Conservation (phyloP, 2,329 filamentous ascomycete genomes). For the Cyanodermella asteris region DNA sequence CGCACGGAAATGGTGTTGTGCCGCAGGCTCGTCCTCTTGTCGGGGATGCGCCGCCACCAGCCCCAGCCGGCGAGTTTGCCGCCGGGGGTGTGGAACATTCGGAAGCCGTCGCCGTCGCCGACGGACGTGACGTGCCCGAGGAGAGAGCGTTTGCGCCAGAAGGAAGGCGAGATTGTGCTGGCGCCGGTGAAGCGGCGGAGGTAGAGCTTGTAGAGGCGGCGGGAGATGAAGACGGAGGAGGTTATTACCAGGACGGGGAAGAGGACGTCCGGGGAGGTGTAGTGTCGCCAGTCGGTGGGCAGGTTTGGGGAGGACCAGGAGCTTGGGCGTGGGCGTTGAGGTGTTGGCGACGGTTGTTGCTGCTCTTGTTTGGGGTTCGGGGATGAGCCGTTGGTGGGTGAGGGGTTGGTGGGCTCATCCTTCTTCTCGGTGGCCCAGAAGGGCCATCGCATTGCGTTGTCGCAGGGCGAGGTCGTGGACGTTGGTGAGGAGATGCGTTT, state of each 20-base stretch:
- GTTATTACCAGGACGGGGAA: slow-evolving; percentile 11
- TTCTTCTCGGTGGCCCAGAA: too few species aligned
- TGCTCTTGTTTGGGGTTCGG: slow-evolving; percentile 11
- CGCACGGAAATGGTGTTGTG: slow-evolving; percentile 71
- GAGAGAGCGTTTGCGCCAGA: slow-evolving; percentile 54
- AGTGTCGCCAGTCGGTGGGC: slow-evolving; percentile 9
- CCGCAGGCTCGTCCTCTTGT: slow-evolving; percentile 43
- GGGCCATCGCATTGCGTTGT: too few species aligned
- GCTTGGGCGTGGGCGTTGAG: too few species aligned
- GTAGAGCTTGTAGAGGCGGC: slow-evolving; percentile 24
- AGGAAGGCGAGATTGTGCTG: slow-evolving; percentile 48
- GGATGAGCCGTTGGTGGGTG: slow-evolving; percentile 3
- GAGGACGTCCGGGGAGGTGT: slow-evolving; percentile 11
- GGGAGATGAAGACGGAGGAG: slow-evolving; percentile 8
- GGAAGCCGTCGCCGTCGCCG: slow-evolving; percentile 90
- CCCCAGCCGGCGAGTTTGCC: slow-evolving; percentile 74
- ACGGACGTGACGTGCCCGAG: slow-evolving; percentile 81
- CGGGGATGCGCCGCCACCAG: slow-evolving; percentile 58
- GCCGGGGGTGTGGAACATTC: slow-evolving; percentile 86
- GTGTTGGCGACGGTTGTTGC: slow-evolving; percentile 10
- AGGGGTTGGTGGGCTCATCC: slow-evolving; percentile 1
- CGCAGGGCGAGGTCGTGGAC: too few species aligned
- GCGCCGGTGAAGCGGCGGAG: slow-evolving; percentile 67
- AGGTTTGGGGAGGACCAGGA: slow-evolving; percentile 23
- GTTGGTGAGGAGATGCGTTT: neutral